Percentiles rank a stretch among this genome's conserved stretches.
Evolutionary conservation across 257 asterid genomes (phyloP).

Genomic region (Gentiana macrophylla): DNA sequence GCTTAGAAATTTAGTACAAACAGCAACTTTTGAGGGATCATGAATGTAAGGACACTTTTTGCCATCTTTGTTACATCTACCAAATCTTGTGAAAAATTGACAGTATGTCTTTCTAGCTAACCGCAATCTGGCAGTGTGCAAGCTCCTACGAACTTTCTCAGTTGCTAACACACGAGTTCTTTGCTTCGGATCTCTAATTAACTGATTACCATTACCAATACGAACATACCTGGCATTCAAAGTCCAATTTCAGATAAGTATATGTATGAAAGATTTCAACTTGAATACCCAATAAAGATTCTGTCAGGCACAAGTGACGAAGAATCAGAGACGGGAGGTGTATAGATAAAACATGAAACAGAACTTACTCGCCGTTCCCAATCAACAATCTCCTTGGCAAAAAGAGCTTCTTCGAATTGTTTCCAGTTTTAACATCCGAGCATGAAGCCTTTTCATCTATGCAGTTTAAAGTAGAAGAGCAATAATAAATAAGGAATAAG

Average conservation of each 20-base stretch:
- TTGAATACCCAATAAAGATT: not conserved
- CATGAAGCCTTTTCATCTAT: conserved; percentile 47
- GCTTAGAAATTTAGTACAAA: conserved; percentile 82
- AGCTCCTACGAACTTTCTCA: conserved; percentile 92
- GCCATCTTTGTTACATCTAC: conserved; percentile 84
- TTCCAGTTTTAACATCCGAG: conserved; percentile 29
- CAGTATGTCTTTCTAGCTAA: conserved; percentile 77
- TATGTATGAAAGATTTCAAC: not conserved
- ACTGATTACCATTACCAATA: conserved; percentile 83
- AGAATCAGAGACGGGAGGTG: not conserved
- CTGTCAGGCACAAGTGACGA: not conserved
- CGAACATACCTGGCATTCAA: conserved; percentile 54
- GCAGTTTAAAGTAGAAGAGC: not conserved
- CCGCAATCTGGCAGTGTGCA: conserved; percentile 86
- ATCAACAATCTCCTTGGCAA: conserved; percentile 71
- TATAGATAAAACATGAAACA: conserved; percentile 9
- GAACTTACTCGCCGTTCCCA: conserved; percentile 84
- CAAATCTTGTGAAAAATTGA: conserved; percentile 89
- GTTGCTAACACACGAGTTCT: conserved; percentile 75
- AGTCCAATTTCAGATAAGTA: not conserved
- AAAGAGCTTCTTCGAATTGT: conserved; percentile 41
- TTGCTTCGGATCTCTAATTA: conserved; percentile 90
- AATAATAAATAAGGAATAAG: conserved; percentile 10
- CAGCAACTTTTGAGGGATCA: conserved; percentile 79
- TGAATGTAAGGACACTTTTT: conserved; percentile 83